These are phyloP conservation scores for Neofusicoccum umdonicola DNA, from an alignment of 2,329 filamentous ascomycete genomes.

Conservation along the genomic window DNA sequence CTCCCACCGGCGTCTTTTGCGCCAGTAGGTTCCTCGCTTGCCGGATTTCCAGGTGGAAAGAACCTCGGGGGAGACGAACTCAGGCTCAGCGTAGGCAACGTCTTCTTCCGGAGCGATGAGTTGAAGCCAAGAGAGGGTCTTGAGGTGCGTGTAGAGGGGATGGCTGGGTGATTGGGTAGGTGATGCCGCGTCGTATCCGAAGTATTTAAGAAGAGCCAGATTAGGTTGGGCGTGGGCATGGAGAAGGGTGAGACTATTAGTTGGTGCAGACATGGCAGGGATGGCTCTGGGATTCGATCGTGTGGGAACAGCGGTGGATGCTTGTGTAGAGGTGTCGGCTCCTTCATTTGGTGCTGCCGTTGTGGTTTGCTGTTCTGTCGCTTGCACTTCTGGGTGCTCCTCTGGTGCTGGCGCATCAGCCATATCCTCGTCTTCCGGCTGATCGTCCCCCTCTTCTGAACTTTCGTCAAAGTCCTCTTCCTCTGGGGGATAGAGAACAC, in stretches of 20 bases:
- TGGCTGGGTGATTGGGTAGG: conserved; percentile 58
- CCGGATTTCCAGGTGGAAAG: conserved; percentile 74
- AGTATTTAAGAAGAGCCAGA: conserved; percentile 83
- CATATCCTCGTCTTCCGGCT: conserved; percentile 5
- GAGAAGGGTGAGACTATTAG: conserved; percentile 76
- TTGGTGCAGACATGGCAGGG: conserved; percentile 62
- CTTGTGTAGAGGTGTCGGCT: not conserved
- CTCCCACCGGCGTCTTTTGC: conserved; percentile 82
- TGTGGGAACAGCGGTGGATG: not conserved
- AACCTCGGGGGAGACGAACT: conserved; percentile 56
- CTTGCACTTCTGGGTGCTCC: not conserved
- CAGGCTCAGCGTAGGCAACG: conserved; percentile 68
- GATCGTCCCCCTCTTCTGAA: conserved; percentile 26
- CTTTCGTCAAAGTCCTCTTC: conserved; percentile 26
- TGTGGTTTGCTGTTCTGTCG: not conserved
- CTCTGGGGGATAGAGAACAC: conserved; percentile 62
- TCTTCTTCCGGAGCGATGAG: conserved; percentile 76
- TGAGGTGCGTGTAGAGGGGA: conserved; percentile 77
- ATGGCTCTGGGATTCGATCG: conserved; percentile 28
- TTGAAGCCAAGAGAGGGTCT: conserved; percentile 88
- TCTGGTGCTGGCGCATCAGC: conserved; percentile 9
- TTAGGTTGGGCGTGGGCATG: conserved; percentile 86
- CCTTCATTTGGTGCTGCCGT: not conserved
- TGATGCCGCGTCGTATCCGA: conserved; percentile 72
- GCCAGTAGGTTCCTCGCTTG: conserved; percentile 80